phyloP scores from a whole-genome alignment of 805 yeast species.

The Candida sanyiensis region DNA sequence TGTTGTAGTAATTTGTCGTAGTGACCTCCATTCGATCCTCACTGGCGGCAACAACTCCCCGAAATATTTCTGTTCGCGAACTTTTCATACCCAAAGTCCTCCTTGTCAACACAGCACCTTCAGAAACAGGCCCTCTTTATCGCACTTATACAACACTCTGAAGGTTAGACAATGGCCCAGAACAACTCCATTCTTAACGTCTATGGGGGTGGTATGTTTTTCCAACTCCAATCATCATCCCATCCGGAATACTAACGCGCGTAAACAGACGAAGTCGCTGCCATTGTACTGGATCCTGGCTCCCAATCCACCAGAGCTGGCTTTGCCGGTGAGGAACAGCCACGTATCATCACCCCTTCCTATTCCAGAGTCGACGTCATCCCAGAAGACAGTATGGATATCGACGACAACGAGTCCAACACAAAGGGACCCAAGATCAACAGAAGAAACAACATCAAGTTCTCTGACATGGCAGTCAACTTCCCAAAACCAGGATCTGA shows the following conservation, averaged over 20 bases:
- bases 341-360: constrained; percentile 71
- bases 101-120: no score
- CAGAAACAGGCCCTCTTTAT: no score
- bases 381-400: constrained; percentile 20
- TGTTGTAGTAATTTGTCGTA: no score
- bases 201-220: constrained; percentile 16
- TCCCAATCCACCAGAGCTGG: constrained; percentile 80
- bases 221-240: background rate
- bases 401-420: constrained; percentile 20
- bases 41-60: no score
- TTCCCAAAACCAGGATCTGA: constrained; percentile 49
- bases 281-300: constrained; percentile 90
- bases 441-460: constrained; percentile 26
- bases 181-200: constrained; percentile 20
- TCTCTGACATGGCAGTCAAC: constrained; percentile 37
- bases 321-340: constrained; percentile 88
- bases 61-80: no score
- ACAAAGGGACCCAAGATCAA: constrained; percentile 11
- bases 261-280: constrained; percentile 72
- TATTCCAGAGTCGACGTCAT: constrained; percentile 40
- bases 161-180: constrained; percentile 24
- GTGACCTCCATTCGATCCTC: no score
- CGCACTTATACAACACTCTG: no score
- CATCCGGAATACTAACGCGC: constrained; percentile 14
- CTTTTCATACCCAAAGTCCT: no score